phyloP scores from a whole-genome alignment of 2,329 filamentous ascomycete genomes.

The Trichocomaceae sp. region DNA sequence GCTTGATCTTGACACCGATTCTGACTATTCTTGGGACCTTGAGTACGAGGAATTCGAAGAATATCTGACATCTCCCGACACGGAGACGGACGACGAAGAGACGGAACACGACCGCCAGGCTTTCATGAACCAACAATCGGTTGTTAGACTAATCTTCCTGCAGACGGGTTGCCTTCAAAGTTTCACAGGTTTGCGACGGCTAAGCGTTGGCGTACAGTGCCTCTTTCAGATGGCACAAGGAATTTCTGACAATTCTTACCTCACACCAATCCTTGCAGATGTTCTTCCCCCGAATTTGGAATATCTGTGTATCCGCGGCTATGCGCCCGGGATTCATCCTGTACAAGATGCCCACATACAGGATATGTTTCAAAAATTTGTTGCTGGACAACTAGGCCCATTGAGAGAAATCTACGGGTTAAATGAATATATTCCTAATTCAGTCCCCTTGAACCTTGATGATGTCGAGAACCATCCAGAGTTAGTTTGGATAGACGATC shows the following conservation, averaged over 20 bases:
- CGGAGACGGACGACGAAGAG: not conserved
- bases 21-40: conserved; percentile 8
- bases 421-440: conserved; percentile 12
- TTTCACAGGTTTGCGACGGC: conserved; percentile 9
- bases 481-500: conserved; percentile 12
- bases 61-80: not conserved
- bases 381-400: conserved; percentile 13
- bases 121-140: conserved; percentile 10
- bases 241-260: not conserved
- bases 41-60: conserved; percentile 12
- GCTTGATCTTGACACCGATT: conserved; percentile 12
- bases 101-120: conserved; percentile 6
- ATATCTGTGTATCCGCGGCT: conserved; percentile 11
- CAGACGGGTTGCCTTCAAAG: conserved; percentile 6
- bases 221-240: conserved; percentile 11
- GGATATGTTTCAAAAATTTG: conserved; percentile 12
- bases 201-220: conserved; percentile 9
- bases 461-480: conserved; percentile 11
- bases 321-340: conserved; percentile 3
- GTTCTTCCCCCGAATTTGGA: conserved; percentile 9
- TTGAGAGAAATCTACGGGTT: conserved; percentile 10
- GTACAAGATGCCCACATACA: conserved; percentile 10
- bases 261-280: conserved; percentile 1
- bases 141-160: conserved; percentile 8
- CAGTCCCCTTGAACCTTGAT: conserved; percentile 10